These are phyloP conservation scores for Straminergon stramineum DNA, from an alignment of 225 moss, liverwort and hornwort genomes.

Conservation along the genomic window DNA sequence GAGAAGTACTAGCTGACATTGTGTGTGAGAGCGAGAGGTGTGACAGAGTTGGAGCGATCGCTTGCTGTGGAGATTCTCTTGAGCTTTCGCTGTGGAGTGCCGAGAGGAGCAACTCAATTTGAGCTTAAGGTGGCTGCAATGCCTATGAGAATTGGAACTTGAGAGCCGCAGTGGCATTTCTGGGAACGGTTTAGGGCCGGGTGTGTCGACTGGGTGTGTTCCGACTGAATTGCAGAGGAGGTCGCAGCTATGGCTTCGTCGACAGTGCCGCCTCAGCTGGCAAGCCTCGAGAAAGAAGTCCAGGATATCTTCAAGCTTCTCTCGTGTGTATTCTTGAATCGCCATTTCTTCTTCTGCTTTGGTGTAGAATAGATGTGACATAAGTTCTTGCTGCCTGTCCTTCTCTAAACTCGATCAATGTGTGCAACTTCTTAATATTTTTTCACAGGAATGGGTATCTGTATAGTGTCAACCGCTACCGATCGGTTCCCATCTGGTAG, in stretches of 20 bases:
- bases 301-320: conserved; percentile 81
- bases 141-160: not conserved
- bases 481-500: not conserved
- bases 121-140: not conserved
- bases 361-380: not conserved
- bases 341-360: not conserved
- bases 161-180: not conserved
- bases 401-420: not conserved
- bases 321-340: conserved; percentile 42
- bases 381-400: not conserved
- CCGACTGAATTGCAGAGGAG: not conserved
- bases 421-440: not conserved
- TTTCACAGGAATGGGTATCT: not conserved
- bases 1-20: not conserved
- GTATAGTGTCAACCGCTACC: not conserved
- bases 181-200: not conserved
- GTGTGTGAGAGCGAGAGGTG: not conserved
- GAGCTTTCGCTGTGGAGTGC: not conserved
- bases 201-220: not conserved
- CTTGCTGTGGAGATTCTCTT: not conserved
- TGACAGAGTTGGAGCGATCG: not conserved
- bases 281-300: conserved; percentile 77
- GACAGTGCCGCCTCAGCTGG: conserved; percentile 41
- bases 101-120: not conserved
- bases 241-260: conserved; percentile 30